phyloP scores from a whole-genome alignment of 371 early-diverging fungal species.

The Choanephora cucurbitarum region DNA sequence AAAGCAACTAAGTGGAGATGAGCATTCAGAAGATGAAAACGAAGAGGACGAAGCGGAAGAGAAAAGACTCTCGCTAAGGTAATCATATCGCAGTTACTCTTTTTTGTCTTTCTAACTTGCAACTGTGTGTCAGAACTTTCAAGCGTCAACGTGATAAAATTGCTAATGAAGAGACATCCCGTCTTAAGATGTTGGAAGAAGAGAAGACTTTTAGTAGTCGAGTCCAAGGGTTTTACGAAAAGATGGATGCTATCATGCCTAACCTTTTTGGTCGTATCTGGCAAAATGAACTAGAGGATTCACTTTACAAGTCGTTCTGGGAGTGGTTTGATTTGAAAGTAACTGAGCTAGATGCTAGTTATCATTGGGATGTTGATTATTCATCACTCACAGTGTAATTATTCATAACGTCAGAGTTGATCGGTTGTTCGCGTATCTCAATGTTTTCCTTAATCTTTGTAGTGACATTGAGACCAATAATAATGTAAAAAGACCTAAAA shows the following conservation, averaged over 20 bases:
- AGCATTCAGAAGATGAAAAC: constrained; percentile 10
- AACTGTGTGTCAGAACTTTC: constrained; percentile 49
- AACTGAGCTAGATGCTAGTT: constrained; percentile 32
- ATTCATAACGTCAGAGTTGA: too few species aligned
- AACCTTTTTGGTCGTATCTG: constrained; percentile 14
- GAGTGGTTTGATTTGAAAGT: constrained; percentile 49
- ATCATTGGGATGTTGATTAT: constrained; percentile 38
- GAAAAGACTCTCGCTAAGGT: constrained; percentile 56
- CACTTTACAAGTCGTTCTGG: constrained; percentile 19
- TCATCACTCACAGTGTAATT: constrained; percentile 15
- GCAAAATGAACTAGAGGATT: constrained; percentile 9
- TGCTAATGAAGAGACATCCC: constrained; percentile 56
- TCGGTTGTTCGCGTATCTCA: too few species aligned
- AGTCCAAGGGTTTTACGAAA: constrained; percentile 41
- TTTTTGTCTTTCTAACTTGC: neutral
- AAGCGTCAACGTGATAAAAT: constrained; percentile 60
- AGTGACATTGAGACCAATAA: neutral
- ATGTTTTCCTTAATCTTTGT: neutral
- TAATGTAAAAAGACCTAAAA: neutral
- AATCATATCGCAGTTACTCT: constrained; percentile 1
- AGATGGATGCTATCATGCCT: constrained; percentile 14
- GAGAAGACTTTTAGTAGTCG: constrained; percentile 38
- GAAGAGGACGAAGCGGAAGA: constrained; percentile 45
- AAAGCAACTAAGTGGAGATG: constrained; percentile 21
- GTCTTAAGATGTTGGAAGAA: constrained; percentile 57